A percentile compares a stretch with the other conserved stretches of the same genome.
Conservation (phyloP, 2,329 filamentous ascomycete species). For the Trichoderma citrinoviride region DNA sequence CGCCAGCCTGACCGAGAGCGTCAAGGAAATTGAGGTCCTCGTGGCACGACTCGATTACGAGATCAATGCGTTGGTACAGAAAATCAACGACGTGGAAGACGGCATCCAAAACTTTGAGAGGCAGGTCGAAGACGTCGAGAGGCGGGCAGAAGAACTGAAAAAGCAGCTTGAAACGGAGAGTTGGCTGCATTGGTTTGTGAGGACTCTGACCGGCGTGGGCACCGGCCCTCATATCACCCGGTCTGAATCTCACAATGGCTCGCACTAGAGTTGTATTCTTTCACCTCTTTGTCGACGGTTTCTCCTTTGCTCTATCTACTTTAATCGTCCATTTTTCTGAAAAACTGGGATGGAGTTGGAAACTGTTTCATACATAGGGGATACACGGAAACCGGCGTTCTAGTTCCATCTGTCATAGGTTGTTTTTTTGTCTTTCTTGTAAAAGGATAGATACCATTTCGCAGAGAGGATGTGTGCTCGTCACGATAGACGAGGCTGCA, state of each 20-base stretch:
- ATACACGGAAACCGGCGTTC: slow-evolving; percentile 23
- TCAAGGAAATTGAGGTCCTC: slow-evolving; percentile 77
- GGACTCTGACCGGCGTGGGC: slow-evolving; percentile 59
- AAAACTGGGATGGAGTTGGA: slow-evolving; percentile 7
- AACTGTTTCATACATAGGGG: slow-evolving; percentile 9
- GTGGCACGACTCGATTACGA: slow-evolving; percentile 90
- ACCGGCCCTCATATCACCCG: slow-evolving; percentile 56
- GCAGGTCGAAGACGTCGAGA: slow-evolving; percentile 71
- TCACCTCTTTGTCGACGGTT: neutral
- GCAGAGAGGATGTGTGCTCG: slow-evolving; percentile 25
- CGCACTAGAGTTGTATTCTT: slow-evolving; percentile 23
- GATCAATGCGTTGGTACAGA: slow-evolving; percentile 72
- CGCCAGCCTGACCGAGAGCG: slow-evolving; percentile 63
- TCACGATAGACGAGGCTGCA: slow-evolving; percentile 27
- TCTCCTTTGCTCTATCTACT: neutral
- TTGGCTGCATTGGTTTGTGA: slow-evolving; percentile 62
- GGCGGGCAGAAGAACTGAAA: slow-evolving; percentile 60
- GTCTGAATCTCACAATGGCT: slow-evolving; percentile 26
- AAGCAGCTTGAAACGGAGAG: slow-evolving; percentile 61
- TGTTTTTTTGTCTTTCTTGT: slow-evolving; percentile 11
- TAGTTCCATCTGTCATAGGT: slow-evolving; percentile 9
- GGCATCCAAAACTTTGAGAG: slow-evolving; percentile 76
- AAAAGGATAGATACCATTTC: slow-evolving; percentile 22
- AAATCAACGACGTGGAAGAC: slow-evolving; percentile 83
- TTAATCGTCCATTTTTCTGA: slow-evolving; percentile 10